These are phyloP conservation scores for Chamaenerion angustifolium DNA, from an alignment of 345 rosid species.

Conservation along the genomic window DNA sequence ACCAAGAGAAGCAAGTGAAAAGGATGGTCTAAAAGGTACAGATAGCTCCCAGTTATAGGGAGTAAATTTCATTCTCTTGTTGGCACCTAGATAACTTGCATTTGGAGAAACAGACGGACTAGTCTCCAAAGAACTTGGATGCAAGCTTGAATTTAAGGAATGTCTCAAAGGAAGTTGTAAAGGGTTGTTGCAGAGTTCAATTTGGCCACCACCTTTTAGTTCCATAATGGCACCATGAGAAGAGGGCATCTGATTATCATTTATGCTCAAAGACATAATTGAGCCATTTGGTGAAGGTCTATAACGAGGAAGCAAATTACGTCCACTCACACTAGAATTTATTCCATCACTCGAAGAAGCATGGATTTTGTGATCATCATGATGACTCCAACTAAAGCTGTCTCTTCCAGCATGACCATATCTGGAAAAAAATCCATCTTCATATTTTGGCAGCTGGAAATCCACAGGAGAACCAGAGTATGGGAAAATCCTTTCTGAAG, in stretches of 20 bases:
- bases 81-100: constrained; percentile 19
- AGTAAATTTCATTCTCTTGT: constrained; percentile 24
- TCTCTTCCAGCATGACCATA: constrained; percentile 21
- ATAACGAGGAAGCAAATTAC: constrained; percentile 28
- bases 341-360: constrained; percentile 18
- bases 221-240: constrained; percentile 5
- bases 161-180: neutral
- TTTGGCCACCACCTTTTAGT: neutral
- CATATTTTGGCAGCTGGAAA: constrained; percentile 13
- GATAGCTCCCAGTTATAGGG: constrained; percentile 86
- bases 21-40: constrained; percentile 66
- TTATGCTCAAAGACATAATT: constrained; percentile 13
- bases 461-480: constrained; percentile 13
- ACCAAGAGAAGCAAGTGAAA: constrained; percentile 27
- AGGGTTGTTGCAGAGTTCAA: neutral
- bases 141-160: constrained; percentile 4
- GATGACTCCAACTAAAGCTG: constrained; percentile 17
- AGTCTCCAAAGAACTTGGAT: constrained; percentile 22
- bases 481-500: constrained; percentile 15
- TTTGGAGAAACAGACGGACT: constrained; percentile 19
- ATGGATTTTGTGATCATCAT: constrained; percentile 21
- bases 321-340: constrained; percentile 23
- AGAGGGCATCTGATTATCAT: constrained; percentile 14
- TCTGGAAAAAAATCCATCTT: constrained; percentile 21
- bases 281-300: constrained; percentile 25